Evolutionary conservation across 208 protist genomes (phyloP), one percentile per base, ranked within the genome.

Genomic region (Trypanosoma boissoni): DNA sequence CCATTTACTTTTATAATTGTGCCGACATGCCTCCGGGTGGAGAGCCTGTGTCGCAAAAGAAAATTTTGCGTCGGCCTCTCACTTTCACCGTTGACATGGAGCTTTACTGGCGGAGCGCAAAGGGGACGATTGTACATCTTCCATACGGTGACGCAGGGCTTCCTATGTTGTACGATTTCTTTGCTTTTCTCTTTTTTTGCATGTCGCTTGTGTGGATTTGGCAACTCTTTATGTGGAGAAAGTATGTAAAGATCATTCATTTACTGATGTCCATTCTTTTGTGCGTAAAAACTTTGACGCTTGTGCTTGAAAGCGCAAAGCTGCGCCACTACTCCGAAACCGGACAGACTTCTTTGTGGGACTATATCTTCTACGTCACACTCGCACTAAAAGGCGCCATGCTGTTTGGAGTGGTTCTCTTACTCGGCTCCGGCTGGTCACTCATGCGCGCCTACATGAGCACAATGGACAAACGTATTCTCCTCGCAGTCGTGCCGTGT

Each of bases 401-500:
- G 43, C 58, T 92, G 41, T 86, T 93, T 50, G 36, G 73, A 24
- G 57, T 92, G 9, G 66, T 93, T 52, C 37, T 78, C 23, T 57
- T 91, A 2, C 76, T 93, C 42, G 84, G 84, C 29, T 70, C 76
- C 2, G 88, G 88, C 10, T 92, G 76, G 80, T 67, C 71, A 18
- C 69, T 95, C 26, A 49, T 94, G 28, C 91, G 92, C 64, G 83
- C 76, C 31, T 87, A 75, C 55, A 63, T 95, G 3, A 50, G 34
- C 14, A 31, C 68, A 28, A 59, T 58, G 23, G 89, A 95, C 39
- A 94, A 93, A 51, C 70, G 58, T n/a, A 68, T 93, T n/a, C 65
- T 92, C 39, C 48, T 87, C 36, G 50, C 80, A 16, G 70, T 92
- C 6, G 60, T 91, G 34, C 78, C 83, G 20, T 54, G 78, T 31